Percentiles rank a stretch among this genome's conserved stretches.
phyloP scores from a whole-genome alignment of 1,284 basidiomycete species.

The Heterobasidion occidentale region DNA sequence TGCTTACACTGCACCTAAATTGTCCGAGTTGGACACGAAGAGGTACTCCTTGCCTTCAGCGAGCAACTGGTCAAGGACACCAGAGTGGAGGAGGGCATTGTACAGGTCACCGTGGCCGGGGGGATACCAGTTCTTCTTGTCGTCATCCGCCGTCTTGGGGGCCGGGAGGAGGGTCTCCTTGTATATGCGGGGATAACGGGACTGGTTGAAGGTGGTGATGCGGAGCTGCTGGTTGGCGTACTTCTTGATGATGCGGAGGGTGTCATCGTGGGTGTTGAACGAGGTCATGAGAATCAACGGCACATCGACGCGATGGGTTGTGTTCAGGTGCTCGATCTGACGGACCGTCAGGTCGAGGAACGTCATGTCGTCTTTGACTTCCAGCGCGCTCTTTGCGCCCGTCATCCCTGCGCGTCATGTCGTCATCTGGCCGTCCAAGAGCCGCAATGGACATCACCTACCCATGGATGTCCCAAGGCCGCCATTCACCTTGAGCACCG shows the following conservation, averaged over 20 bases:
- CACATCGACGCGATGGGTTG: constrained; percentile 66
- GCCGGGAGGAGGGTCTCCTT: constrained; percentile 92
- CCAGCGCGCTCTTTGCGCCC: constrained; percentile 82
- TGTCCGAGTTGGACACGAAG: constrained; percentile 99
- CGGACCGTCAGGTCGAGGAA: constrained; percentile 94
- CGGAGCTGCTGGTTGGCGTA: constrained; percentile 97
- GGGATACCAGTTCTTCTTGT: constrained; percentile 98
- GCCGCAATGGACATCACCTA: constrained; percentile 11
- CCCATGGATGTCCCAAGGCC: constrained; percentile 98
- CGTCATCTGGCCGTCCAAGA: not conserved
- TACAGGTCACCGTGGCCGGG: constrained; percentile 98
- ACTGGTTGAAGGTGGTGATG: constrained; percentile 97
- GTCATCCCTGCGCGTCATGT: constrained; percentile 62
- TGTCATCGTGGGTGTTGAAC: constrained; percentile 98
- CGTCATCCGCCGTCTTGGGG: constrained; percentile 79
- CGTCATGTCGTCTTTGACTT: constrained; percentile 95
- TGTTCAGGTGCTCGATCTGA: constrained; percentile 87
- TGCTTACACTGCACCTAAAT: constrained; percentile 93
- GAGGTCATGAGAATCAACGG: constrained; percentile 99
- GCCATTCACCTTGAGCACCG: constrained; percentile 99
- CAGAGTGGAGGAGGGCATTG: constrained; percentile 91
- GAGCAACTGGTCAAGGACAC: constrained; percentile 92
- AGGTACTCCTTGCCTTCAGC: constrained; percentile 98
- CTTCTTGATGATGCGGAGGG: constrained; percentile 97
- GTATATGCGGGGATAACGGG: constrained; percentile 94